Evolutionary conservation across 768 basidiomycete species (phyloP).

Genomic region (Porphyrellus cyaneotinctus): DNA sequence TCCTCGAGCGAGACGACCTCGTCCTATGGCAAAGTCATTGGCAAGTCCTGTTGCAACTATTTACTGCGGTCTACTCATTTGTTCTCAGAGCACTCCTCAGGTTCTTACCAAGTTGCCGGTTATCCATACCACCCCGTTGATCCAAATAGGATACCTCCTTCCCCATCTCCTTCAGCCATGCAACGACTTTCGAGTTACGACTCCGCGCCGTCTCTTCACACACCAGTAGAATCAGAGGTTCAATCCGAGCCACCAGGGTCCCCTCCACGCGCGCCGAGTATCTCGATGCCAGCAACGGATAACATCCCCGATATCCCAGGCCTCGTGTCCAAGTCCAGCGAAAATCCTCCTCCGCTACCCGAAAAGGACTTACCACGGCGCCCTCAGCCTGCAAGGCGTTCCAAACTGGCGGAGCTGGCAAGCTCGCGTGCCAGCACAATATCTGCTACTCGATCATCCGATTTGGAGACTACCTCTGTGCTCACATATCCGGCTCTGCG

Average conservation of each 20-base stretch:
- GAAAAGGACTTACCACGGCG: constrained; percentile 22
- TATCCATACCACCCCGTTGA: constrained; percentile 31
- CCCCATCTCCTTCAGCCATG: constrained; percentile 67
- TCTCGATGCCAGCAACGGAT: constrained; percentile 42
- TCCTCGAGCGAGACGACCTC: constrained; percentile 39
- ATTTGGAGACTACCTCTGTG: constrained; percentile 54
- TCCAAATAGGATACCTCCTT: constrained; percentile 59
- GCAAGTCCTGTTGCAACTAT: constrained; percentile 34
- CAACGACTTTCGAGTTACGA: constrained; percentile 56
- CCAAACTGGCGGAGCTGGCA: constrained; percentile 67
- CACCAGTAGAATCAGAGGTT: constrained; percentile 36
- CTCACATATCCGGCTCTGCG: constrained; percentile 70
- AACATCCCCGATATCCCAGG: constrained; percentile 56
- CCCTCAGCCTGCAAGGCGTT: constrained; percentile 40
- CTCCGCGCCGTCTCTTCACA: constrained; percentile 50
- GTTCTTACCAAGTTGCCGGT: neutral
- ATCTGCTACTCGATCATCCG: constrained; percentile 52
- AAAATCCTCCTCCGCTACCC: constrained; percentile 24
- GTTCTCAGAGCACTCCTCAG: constrained; percentile 18
- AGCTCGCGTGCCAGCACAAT: constrained; percentile 56
- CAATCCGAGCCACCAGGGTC: constrained; percentile 33
- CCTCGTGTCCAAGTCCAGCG: constrained; percentile 44
- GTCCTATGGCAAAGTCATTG: constrained; percentile 61
- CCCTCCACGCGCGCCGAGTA: constrained; percentile 41
- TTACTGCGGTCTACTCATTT: constrained; percentile 2